phyloP scores from a whole-genome alignment of 345 rosid genomes.

The Dipteronia sinensis region DNA sequence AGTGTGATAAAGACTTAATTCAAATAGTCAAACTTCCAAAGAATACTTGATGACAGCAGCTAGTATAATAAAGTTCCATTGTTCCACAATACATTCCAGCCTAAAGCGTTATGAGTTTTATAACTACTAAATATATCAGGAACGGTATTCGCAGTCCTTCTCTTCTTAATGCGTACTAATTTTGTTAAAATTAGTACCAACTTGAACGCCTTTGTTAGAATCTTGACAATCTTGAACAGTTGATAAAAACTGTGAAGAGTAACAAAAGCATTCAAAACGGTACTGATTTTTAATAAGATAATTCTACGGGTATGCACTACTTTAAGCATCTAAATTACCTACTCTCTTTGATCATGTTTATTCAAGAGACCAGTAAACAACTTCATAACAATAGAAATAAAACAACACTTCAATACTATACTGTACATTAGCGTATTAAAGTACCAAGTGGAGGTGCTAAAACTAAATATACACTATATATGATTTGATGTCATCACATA shows the following conservation, averaged over 20 bases:
- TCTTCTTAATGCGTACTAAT: not conserved
- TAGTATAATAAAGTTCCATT: not conserved
- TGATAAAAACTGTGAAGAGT: not conserved
- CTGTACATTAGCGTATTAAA: not conserved
- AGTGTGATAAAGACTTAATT: not conserved
- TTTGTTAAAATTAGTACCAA: not conserved
- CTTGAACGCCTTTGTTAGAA: not conserved
- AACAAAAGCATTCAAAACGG: not conserved
- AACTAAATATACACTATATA: not conserved
- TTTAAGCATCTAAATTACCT: not conserved
- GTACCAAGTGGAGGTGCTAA: not conserved
- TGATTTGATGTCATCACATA: constrained; percentile 25
- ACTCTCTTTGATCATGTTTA: not conserved
- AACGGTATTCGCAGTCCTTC: not conserved
- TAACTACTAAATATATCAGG: not conserved
- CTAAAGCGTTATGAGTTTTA: not conserved
- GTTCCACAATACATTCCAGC: not conserved
- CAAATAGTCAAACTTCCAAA: not conserved
- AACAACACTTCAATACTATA: not conserved
- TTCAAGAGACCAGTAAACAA: constrained; percentile 1
- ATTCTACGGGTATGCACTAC: not conserved
- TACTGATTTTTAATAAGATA: not conserved
- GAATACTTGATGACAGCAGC: constrained; percentile 5
- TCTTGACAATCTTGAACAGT: not conserved
- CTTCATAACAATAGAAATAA: not conserved